phyloP scores from a whole-genome alignment of 495 filamentous ascomycete genomes.

The Penicilliopsis zonata region DNA sequence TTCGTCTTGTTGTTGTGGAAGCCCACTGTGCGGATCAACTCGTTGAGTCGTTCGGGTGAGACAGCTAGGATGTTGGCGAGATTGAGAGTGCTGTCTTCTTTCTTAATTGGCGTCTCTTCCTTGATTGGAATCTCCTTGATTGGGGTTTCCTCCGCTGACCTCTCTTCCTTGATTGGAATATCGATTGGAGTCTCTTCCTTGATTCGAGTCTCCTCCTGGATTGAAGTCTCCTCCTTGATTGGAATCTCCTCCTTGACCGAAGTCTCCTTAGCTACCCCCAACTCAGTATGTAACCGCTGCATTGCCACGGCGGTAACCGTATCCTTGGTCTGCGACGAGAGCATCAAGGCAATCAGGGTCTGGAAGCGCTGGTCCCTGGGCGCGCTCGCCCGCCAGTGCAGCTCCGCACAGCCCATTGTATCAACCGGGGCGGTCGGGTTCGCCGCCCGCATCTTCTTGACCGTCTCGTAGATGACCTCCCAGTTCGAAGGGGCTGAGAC shows the following conservation, averaged over 20 bases:
- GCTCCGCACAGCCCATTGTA: constrained; percentile 90
- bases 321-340: constrained; percentile 94
- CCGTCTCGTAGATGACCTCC: constrained; percentile 68
- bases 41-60: constrained; percentile 55
- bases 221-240: constrained; percentile 13
- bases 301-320: constrained; percentile 84
- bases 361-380: constrained; percentile 68
- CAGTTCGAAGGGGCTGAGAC: constrained; percentile 67
- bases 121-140: constrained; percentile 9
- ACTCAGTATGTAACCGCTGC: constrained; percentile 59
- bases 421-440: constrained; percentile 80
- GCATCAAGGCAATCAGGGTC: constrained; percentile 85
- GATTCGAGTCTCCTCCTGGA: constrained; percentile 8
- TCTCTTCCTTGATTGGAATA: no score
- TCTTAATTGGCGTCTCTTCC: constrained; percentile 22
- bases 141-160: constrained; percentile 9
- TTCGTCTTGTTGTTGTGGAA: constrained; percentile 96
- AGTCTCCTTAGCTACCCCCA: constrained; percentile 34
- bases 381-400: constrained; percentile 35
- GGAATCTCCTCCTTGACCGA: no score
- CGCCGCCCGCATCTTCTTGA: constrained; percentile 64
- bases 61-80: constrained; percentile 71
- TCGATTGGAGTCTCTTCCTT: constrained; percentile 22
- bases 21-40: constrained; percentile 72
- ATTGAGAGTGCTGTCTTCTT: constrained; percentile 42